Evolutionary conservation across 495 filamentous ascomycete genomes (phyloP).

Genomic region (Podospora pseudoanserina): DNA sequence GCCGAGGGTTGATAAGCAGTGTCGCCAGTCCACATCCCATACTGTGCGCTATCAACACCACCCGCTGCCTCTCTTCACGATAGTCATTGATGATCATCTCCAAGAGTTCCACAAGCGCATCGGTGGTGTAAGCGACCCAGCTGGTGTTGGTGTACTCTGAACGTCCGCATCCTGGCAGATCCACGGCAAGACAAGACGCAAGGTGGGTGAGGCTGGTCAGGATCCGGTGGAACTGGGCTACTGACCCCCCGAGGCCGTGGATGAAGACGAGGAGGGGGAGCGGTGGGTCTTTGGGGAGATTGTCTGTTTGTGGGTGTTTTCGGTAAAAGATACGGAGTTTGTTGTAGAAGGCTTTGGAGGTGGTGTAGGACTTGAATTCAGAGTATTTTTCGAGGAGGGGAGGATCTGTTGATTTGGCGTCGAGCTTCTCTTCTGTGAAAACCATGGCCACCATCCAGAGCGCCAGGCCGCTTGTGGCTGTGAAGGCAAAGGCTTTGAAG

Average conservation of each 20-base stretch:
- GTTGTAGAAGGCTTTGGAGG: slow-evolving; percentile 65
- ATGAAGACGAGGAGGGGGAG: slow-evolving; percentile 87
- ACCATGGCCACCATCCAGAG: background rate
- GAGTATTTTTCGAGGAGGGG: slow-evolving; percentile 75
- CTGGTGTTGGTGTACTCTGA: slow-evolving; percentile 65
- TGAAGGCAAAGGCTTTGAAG: background rate
- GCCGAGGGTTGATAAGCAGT: slow-evolving; percentile 63
- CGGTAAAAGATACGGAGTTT: slow-evolving; percentile 79
- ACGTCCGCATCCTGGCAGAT: slow-evolving; percentile 82
- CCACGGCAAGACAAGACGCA: slow-evolving; percentile 84
- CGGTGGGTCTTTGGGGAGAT: slow-evolving; percentile 69
- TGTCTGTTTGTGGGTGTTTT: slow-evolving; percentile 72
- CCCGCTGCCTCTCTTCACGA: slow-evolving; percentile 64
- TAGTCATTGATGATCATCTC: slow-evolving; percentile 68
- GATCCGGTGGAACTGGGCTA: slow-evolving; percentile 81
- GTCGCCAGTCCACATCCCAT: slow-evolving; percentile 80
- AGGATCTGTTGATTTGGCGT: slow-evolving; percentile 58
- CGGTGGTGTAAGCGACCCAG: slow-evolving; percentile 77
- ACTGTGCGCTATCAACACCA: slow-evolving; percentile 82
- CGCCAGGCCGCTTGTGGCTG: background rate
- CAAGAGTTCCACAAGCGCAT: slow-evolving; percentile 71
- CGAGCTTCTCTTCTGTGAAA: slow-evolving; percentile 9
- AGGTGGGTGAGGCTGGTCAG: slow-evolving; percentile 78
- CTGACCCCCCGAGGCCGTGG: slow-evolving; percentile 85
- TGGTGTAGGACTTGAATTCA: slow-evolving; percentile 65